Percentiles rank a stretch among this genome's conserved stretches.
These are phyloP conservation scores for Leptosphaerulina australis DNA, from an alignment of 2,329 filamentous ascomycete genomes.

Conservation along the genomic window DNA sequence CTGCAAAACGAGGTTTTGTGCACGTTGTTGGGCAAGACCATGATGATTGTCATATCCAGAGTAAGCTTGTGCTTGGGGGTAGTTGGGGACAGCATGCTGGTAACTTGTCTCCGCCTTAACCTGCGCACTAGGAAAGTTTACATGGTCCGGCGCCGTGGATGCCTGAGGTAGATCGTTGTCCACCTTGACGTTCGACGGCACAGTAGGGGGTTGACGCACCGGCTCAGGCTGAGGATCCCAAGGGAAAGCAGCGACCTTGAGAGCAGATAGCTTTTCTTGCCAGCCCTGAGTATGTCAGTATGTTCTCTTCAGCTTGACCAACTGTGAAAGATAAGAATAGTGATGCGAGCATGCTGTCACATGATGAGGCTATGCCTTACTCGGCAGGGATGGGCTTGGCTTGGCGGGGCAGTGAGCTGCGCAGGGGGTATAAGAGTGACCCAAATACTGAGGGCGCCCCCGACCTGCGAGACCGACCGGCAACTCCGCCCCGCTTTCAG, in stretches of 20 bases:
- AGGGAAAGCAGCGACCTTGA: conserved; percentile 86
- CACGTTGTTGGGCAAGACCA: conserved; percentile 61
- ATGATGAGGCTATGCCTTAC: conserved; percentile 45
- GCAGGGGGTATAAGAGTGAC: conserved; percentile 55
- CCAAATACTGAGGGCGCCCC: conserved; percentile 54
- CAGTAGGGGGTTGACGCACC: conserved; percentile 54
- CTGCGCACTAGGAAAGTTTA: conserved; percentile 46
- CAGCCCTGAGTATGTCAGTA: conserved; percentile 69
- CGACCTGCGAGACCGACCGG: conserved; percentile 45
- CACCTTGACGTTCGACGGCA: conserved; percentile 50
- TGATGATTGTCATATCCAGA: conserved; percentile 50
- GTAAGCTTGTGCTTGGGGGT: conserved; percentile 41
- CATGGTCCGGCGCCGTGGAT: conserved; percentile 35
- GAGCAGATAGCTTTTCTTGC: conserved; percentile 86
- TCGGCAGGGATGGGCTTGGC: conserved; percentile 40
- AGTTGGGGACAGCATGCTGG: conserved; percentile 37
- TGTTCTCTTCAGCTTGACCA: conserved; percentile 6
- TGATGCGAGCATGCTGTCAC: conserved; percentile 34
- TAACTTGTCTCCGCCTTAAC: conserved; percentile 60
- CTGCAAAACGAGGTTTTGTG: conserved; percentile 54
- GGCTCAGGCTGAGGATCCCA: conserved; percentile 80
- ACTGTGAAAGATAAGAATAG: conserved; percentile 3
- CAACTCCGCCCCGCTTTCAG: conserved; percentile 53
- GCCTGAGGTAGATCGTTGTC: conserved; percentile 43
- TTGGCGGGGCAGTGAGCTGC: conserved; percentile 46